A percentile compares a stretch with the other conserved stretches of the same genome.
phyloP scores from a whole-genome alignment of 202 grass and related monocot genomes.

The Hordeum pubiflorum region DNA sequence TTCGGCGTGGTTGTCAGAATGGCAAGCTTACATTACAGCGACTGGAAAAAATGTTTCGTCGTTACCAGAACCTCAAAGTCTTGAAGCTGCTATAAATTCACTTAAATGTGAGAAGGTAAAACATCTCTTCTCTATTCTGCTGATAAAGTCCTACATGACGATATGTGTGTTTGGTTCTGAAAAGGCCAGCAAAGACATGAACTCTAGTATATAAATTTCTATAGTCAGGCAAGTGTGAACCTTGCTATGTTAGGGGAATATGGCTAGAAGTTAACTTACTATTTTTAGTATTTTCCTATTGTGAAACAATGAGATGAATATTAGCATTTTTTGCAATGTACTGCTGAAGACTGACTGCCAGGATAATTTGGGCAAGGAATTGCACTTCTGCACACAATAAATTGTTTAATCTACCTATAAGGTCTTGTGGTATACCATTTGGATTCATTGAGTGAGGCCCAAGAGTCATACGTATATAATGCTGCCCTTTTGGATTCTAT shows the following conservation, averaged over 20 bases:
- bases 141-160: neutral
- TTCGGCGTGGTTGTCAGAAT: conserved; percentile 80
- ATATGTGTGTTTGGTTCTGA: neutral
- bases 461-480: neutral
- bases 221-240: neutral
- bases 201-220: conserved; percentile 15
- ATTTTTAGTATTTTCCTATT: neutral
- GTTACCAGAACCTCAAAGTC: conserved; percentile 57
- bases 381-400: conserved; percentile 1
- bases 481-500: neutral
- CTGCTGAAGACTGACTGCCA: neutral
- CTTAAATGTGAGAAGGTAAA: conserved; percentile 92
- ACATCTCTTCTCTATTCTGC: conserved; percentile 13
- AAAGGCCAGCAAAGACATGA: neutral
- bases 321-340: conserved; percentile 11
- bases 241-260: neutral
- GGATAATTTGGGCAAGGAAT: neutral
- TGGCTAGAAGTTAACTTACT: neutral
- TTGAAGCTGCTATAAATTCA: conserved; percentile 60
- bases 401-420: neutral
- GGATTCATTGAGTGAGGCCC: neutral
- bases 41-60: conserved; percentile 88
- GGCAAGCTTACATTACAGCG: conserved; percentile 79
- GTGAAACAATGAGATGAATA: neutral
- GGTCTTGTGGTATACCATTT: neutral